Percentiles rank a stretch among this genome's conserved stretches.
Evolutionary conservation across 2,329 filamentous ascomycete genomes (phyloP).

Genomic region (Exophiala xenobiotica): DNA sequence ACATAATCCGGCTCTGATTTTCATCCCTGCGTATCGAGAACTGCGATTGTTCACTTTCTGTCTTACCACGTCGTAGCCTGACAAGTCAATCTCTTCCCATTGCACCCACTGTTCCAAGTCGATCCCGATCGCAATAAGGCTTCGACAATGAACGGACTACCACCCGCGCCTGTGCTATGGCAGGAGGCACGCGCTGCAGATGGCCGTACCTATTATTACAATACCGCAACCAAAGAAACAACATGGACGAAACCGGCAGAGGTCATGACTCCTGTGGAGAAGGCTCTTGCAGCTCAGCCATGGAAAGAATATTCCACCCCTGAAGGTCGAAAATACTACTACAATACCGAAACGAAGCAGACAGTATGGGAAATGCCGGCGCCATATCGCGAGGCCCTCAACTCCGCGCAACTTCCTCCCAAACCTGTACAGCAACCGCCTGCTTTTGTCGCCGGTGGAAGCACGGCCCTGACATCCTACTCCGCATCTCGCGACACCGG

Average conservation of each 20-base stretch:
- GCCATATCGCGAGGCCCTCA: constrained; percentile 71
- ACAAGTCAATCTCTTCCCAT: neutral
- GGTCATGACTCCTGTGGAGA: constrained; percentile 79
- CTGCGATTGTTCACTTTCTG: neutral
- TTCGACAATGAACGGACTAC: constrained; percentile 59
- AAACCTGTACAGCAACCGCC: constrained; percentile 48
- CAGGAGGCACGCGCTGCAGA: constrained; percentile 78
- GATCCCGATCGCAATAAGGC: neutral
- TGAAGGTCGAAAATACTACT: constrained; percentile 91
- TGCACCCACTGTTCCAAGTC: neutral
- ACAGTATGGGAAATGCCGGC: constrained; percentile 96
- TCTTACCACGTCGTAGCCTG: neutral
- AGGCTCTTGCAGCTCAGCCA: constrained; percentile 74
- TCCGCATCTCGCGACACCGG: constrained; percentile 44
- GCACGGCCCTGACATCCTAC: constrained; percentile 43
- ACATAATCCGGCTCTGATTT: neutral
- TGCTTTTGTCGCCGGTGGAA: constrained; percentile 61
- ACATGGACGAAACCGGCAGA: constrained; percentile 95
- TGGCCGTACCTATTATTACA: constrained; percentile 88
- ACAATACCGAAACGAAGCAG: constrained; percentile 85
- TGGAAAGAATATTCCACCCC: constrained; percentile 92
- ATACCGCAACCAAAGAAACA: constrained; percentile 78
- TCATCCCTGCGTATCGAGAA: neutral
- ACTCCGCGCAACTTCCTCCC: constrained; percentile 50
- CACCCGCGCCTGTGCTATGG: constrained; percentile 61